Evolutionary conservation across 2,329 filamentous ascomycete genomes (phyloP).

Genomic region (Epichloe baconii): DNA sequence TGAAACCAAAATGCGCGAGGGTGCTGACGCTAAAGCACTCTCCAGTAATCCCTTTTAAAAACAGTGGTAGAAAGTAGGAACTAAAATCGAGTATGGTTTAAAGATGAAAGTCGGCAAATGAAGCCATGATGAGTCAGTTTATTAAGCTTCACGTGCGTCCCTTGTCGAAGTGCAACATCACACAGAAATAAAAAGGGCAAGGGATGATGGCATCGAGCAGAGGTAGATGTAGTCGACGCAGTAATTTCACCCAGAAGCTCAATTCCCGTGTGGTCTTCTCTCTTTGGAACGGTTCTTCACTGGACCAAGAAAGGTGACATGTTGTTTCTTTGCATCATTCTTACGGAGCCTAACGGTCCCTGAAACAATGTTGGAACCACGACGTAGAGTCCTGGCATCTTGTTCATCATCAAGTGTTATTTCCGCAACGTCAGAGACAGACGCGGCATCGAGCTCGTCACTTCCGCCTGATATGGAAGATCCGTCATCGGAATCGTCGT

Average conservation of each 20-base stretch:
- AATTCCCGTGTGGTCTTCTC: conserved; percentile 11
- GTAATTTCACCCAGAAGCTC: conserved; percentile 6
- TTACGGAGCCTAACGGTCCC: conserved; percentile 37
- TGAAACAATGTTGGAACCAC: conserved; percentile 28
- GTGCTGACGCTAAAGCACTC: conserved; percentile 1
- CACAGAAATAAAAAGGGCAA: not conserved
- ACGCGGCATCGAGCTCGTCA: conserved; percentile 44
- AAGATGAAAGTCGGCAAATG: conserved; percentile 3
- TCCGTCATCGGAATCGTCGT: conserved; percentile 56
- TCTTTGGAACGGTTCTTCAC: conserved; percentile 29
- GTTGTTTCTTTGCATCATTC: conserved; percentile 33
- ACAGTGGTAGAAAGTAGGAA: conserved; percentile 2
- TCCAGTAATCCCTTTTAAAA: not conserved
- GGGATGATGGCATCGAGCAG: not conserved
- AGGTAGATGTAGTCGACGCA: not conserved
- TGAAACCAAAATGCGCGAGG: not conserved
- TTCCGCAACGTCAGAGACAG: conserved; percentile 47
- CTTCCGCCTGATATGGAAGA: conserved; percentile 46
- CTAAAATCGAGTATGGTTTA: conserved; percentile 7
- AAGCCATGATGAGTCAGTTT: conserved; percentile 4
- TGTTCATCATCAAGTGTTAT: conserved; percentile 48
- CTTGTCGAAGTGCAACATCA: conserved; percentile 2
- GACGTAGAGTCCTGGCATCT: conserved; percentile 31
- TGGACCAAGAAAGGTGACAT: conserved; percentile 41
- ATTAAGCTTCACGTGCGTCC: conserved; percentile 1